Evolutionary conservation across 164 flowering plant genomes (phyloP).

Genomic region (Pachysandra terminalis): DNA sequence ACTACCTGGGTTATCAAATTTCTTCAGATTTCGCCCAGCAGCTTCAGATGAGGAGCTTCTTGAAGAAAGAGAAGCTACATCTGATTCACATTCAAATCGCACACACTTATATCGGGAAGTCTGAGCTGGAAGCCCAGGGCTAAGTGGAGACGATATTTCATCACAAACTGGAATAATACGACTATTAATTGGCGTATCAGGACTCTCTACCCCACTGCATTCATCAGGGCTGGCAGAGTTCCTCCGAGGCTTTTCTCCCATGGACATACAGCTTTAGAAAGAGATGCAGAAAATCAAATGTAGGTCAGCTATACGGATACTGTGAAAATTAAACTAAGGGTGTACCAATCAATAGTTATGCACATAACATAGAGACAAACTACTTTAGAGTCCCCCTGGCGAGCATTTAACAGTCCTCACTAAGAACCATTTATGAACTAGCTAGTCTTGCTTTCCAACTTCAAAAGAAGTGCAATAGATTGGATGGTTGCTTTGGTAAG

Average conservation of each 20-base stretch:
- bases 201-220: conserved; percentile 21
- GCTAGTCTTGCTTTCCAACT: neutral
- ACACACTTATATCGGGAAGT: conserved; percentile 49
- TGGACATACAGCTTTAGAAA: conserved; percentile 27
- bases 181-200: conserved; percentile 5
- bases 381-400: neutral
- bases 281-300: neutral
- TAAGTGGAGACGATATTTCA: conserved; percentile 13
- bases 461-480: neutral
- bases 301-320: neutral
- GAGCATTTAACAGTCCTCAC: neutral
- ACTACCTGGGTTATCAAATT: conserved; percentile 24
- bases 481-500: too few species aligned
- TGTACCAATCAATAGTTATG: neutral
- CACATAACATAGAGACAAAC: neutral
- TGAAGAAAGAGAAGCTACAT: conserved; percentile 28
- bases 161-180: conserved; percentile 10
- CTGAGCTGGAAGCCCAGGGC: conserved; percentile 21
- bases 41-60: conserved; percentile 26
- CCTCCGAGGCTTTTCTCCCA: conserved; percentile 19
- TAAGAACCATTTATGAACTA: neutral
- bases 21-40: conserved; percentile 14
- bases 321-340: neutral
- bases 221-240: conserved; percentile 21
- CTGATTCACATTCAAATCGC: conserved; percentile 55